Base-by-base conservation (phyloP, 192 early-diverging fungal genomes). In the Entomortierella beljakovae region DNA sequence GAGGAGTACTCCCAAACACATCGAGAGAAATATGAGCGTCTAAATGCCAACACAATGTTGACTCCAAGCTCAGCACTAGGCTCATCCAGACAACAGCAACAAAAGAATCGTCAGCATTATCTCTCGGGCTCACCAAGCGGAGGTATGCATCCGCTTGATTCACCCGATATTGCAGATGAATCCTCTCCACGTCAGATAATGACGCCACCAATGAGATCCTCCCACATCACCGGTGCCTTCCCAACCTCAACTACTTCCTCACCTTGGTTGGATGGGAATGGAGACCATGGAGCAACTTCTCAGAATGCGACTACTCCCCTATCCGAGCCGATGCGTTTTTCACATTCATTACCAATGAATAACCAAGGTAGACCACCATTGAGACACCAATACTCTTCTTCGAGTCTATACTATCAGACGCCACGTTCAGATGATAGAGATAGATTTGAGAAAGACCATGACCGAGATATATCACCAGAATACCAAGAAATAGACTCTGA, bases 21-120 rank as follows among this genome's bases (percentile, higher is more conserved):
- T 31, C 66, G 75, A 1, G 75, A 79, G 37, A 79, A 79, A 42
- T 79, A 79, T 49, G 75, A 79, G 43, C 34, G 54, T 11, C 29
- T 79, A 33, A 79, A 79, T 31, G 75, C 75, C 0, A 70, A 49
- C 57, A 79, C 75, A 3, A 50, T 70, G 49, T 5, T 68, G 2
- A 32, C 65, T 8, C 50, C 71, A 16, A 55, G 59, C 28, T 63
- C 70, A 51, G 54, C 61, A 56, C 13, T 32, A 8, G 46, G 54
- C 3, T 34, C 62, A 25, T 51, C 62, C 18, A 40, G 42, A 52
- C 56, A 68, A 23, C 63, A 65, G 29, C 63, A 7, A n/a, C 58
- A 51, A 42, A 71, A 54, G 43, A 34, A 34, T 28, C 55, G 62
- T 9, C 34, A 52, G 32, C 37, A 50, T 25, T 48, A 68, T 34